These are phyloP conservation scores for Mycosphaerella sp. DNA, from an alignment of 2,329 filamentous ascomycete genomes.

Conservation along the genomic window DNA sequence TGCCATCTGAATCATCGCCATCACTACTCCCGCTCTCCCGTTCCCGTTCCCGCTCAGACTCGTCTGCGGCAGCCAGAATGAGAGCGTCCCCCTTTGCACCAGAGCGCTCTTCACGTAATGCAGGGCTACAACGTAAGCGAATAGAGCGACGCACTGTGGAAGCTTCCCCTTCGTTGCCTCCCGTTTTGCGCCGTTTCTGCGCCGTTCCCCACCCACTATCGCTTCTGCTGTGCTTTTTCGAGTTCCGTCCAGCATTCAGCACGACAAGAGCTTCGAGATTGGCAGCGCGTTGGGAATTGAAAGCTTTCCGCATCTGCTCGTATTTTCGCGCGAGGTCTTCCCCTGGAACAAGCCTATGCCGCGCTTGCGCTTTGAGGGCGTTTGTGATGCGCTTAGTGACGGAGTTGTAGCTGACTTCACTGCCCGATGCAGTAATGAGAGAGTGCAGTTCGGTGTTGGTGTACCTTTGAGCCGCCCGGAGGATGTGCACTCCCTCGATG, in stretches of 20 bases:
- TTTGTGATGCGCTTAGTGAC: constrained; percentile 7
- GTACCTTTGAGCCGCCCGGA: not conserved
- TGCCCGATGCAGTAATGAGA: not conserved
- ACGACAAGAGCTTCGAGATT: not conserved
- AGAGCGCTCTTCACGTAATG: too few relatives aligned
- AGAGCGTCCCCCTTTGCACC: too few relatives aligned
- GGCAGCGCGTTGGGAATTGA: not conserved
- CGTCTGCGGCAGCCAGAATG: too few relatives aligned
- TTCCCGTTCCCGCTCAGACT: too few relatives aligned
- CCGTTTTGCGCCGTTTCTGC: not conserved
- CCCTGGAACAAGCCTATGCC: not conserved
- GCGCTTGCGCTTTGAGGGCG: not conserved
- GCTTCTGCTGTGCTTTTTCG: not conserved
- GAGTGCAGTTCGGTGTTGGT: constrained; percentile 1
- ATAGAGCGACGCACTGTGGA: too few relatives aligned
- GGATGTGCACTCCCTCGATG: not conserved
- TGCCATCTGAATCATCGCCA: too few relatives aligned
- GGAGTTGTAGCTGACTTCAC: not conserved
- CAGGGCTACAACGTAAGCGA: too few relatives aligned
- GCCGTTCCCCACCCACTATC: not conserved
- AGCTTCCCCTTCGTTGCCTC: not conserved
- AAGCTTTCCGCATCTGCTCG: not conserved
- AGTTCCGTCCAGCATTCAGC: not conserved
- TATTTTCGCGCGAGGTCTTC: not conserved
- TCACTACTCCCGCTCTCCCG: too few relatives aligned